These are phyloP conservation scores for Pharus latifolius DNA, from an alignment of 176 grass and related monocot species.

Conservation along the genomic window DNA sequence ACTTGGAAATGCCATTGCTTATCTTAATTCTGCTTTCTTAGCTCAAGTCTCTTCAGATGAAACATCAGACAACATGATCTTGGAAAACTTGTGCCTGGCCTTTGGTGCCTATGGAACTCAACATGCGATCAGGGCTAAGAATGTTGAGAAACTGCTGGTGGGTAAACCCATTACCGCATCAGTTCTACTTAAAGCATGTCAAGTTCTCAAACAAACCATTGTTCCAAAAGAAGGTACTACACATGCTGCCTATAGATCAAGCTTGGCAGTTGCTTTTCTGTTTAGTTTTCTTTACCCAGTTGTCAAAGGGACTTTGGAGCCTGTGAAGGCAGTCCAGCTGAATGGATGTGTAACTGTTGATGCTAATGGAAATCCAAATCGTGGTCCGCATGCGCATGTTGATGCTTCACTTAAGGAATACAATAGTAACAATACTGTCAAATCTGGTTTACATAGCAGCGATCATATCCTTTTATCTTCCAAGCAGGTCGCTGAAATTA, in stretches of 20 bases:
- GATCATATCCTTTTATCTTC: constrained; percentile 41
- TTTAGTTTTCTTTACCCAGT: constrained; percentile 68
- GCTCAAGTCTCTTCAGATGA: constrained; percentile 42
- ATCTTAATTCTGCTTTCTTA: constrained; percentile 84
- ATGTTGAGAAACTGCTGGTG: constrained; percentile 61
- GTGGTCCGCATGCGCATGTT: constrained; percentile 1
- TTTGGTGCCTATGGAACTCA: constrained; percentile 81
- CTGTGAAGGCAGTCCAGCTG: constrained; percentile 10
- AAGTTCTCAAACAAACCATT: constrained; percentile 50
- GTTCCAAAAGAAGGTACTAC: constrained; percentile 55
- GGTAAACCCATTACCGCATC: constrained; percentile 56
- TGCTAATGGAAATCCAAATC: constrained; percentile 19
- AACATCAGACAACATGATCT: constrained; percentile 30
- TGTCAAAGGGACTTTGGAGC: constrained; percentile 19
- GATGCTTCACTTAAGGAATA: constrained; percentile 18
- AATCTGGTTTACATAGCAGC: constrained; percentile 13
- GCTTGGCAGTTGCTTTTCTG: constrained; percentile 76
- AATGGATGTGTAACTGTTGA: constrained; percentile 1
- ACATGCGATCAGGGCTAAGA: constrained; percentile 76
- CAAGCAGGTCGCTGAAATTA: constrained; percentile 47
- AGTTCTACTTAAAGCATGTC: constrained; percentile 59
- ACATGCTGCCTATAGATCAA: constrained; percentile 71
- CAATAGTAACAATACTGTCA: constrained; percentile 4
- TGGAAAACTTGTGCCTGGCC: constrained; percentile 40
- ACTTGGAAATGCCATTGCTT: constrained; percentile 64